phyloP scores from a whole-genome alignment of 768 basidiomycete species.

The Boletus subparvulus region DNA sequence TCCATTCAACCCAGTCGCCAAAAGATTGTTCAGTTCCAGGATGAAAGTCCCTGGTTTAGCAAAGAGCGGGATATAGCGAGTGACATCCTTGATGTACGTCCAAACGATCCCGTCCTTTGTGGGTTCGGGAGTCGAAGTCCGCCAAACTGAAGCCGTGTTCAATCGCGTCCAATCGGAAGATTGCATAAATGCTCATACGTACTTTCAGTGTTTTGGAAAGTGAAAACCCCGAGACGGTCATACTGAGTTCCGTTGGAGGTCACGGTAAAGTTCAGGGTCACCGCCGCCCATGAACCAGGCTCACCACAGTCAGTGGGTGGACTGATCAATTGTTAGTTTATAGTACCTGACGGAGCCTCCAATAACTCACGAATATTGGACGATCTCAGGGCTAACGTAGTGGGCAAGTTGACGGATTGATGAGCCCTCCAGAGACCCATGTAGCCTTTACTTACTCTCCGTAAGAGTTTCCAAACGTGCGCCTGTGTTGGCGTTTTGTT shows the following conservation, averaged over 20 bases:
- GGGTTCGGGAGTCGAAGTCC: constrained; percentile 79
- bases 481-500: constrained; percentile 37
- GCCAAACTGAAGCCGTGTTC: constrained; percentile 53
- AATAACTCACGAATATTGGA: constrained; percentile 52
- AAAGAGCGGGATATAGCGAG: constrained; percentile 71
- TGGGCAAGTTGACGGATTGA: background rate
- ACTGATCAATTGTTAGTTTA: constrained; percentile 34
- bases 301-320: constrained; percentile 73
- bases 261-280: constrained; percentile 75
- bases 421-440: background rate
- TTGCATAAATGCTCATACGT: constrained; percentile 20
- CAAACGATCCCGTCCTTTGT: constrained; percentile 70
- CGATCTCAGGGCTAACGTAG: constrained; percentile 55
- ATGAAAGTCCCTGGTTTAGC: constrained; percentile 66
- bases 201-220: constrained; percentile 79
- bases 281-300: constrained; percentile 69
- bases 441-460: constrained; percentile 47
- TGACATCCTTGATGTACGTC: constrained; percentile 76
- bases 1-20: constrained; percentile 57
- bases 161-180: background rate
- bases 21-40: constrained; percentile 69
- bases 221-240: constrained; percentile 70
- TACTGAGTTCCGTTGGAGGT: constrained; percentile 78
- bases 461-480: constrained; percentile 71
- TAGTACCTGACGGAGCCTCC: background rate